Conservation (phyloP, 495 filamentous ascomycete genomes). For the Astrothelium subdiscretum region DNA sequence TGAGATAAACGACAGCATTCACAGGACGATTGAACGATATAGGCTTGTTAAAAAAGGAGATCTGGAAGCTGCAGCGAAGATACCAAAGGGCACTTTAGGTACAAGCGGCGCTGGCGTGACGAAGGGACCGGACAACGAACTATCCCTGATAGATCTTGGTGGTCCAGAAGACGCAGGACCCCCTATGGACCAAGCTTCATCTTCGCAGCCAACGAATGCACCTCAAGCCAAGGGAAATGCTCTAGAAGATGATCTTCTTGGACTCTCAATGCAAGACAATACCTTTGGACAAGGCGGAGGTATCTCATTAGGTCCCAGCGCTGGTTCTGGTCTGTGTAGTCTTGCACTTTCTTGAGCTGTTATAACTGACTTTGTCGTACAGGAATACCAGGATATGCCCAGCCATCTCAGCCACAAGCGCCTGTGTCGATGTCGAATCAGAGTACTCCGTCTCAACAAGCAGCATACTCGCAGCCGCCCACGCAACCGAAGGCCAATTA, state of each 20-base stretch:
- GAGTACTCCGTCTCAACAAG: slow-evolving; percentile 4
- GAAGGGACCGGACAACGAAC: slow-evolving; percentile 67
- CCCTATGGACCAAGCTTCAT: slow-evolving; percentile 4
- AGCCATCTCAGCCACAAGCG: slow-evolving; percentile 6
- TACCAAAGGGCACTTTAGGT: slow-evolving; percentile 72
- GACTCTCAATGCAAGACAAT: slow-evolving; percentile 52
- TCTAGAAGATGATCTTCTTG: slow-evolving; percentile 51
- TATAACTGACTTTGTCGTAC: slow-evolving; percentile 12
- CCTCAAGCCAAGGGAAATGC: slow-evolving; percentile 39
- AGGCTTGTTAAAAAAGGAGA: slow-evolving; percentile 91
- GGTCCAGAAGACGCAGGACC: slow-evolving; percentile 35
- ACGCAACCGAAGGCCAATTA: slow-evolving; percentile 17
- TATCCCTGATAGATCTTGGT: slow-evolving; percentile 88
- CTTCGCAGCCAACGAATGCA: slow-evolving; percentile 18
- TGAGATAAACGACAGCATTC: slow-evolving; percentile 98
- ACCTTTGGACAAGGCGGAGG: slow-evolving; percentile 61
- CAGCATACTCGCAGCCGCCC: slow-evolving; percentile 12
- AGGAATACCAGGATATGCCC: slow-evolving; percentile 12
- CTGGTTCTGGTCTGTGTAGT: slow-evolving; percentile 12
- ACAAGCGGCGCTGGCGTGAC: slow-evolving; percentile 54
- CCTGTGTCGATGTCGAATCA: slow-evolving; percentile 10
- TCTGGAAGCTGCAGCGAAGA: slow-evolving; percentile 70
- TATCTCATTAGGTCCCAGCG: slow-evolving; percentile 62
- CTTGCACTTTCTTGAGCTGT: not conserved
- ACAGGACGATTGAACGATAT: slow-evolving; percentile 89